phyloP scores from a whole-genome alignment of 2,329 filamentous ascomycete species.

The Kalmusia sp. region DNA sequence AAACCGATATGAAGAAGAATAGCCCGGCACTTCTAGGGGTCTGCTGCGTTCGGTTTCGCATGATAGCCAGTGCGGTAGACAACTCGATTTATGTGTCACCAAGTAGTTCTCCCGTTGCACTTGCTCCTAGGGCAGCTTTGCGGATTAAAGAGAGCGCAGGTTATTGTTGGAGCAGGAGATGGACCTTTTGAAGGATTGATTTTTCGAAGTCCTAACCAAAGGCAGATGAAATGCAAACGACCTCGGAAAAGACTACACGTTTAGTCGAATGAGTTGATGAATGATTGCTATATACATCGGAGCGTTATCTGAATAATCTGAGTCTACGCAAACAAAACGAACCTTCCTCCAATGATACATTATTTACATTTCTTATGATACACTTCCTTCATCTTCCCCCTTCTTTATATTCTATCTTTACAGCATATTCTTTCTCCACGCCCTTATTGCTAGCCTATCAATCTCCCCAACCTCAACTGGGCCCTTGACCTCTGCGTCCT shows the following conservation, averaged over 20 bases:
- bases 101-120: slow-evolving; percentile 15
- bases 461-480: slow-evolving; percentile 81
- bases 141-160: slow-evolving; percentile 32
- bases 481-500: slow-evolving; percentile 74
- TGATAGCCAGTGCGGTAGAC: slow-evolving; percentile 14
- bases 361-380: neutral
- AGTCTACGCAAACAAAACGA: too few species aligned
- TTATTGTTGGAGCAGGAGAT: neutral
- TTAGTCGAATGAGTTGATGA: too few species aligned
- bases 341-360: neutral
- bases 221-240: neutral
- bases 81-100: slow-evolving; percentile 16
- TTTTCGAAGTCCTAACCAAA: neutral
- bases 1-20: slow-evolving; percentile 23
- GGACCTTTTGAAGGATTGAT: neutral
- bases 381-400: neutral
- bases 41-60: slow-evolving; percentile 10
- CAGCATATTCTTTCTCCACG: slow-evolving; percentile 91
- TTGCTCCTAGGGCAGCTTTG: slow-evolving; percentile 16
- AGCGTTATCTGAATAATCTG: too few species aligned
- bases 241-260: too few species aligned
- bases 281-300: too few species aligned
- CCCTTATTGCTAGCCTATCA: slow-evolving; percentile 78
- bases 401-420: slow-evolving; percentile 47
- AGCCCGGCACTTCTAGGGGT: slow-evolving; percentile 16